phyloP scores from a whole-genome alignment of 805 yeast genomes.

The Candida germanica region DNA sequence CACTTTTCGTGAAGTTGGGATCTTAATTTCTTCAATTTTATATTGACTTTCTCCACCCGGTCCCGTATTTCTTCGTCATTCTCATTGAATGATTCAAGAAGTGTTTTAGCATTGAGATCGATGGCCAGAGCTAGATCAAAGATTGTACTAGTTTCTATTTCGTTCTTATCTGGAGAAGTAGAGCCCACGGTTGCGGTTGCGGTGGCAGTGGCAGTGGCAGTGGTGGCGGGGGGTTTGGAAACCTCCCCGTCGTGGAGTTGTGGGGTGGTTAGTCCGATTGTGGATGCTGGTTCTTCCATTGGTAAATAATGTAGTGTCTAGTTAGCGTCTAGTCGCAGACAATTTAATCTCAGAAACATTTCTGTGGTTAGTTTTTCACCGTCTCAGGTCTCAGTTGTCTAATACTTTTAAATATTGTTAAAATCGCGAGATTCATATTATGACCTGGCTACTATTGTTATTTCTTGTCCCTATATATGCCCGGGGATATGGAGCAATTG shows the following conservation, averaged over 20 bases:
- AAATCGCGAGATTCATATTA: too few species aligned
- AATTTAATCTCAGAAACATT: too few species aligned
- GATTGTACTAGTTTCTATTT: slow-evolving; percentile 16
- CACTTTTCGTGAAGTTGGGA: slow-evolving; percentile 6
- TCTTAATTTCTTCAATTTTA: slow-evolving; percentile 5
- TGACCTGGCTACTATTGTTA: too few species aligned
- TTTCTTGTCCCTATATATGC: too few species aligned
- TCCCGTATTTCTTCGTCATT: slow-evolving; percentile 27
- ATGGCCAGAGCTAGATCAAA: slow-evolving; percentile 35
- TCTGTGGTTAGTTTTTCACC: too few species aligned
- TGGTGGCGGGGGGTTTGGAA: too few species aligned
- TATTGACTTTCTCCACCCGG: slow-evolving; percentile 23
- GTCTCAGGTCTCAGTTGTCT: too few species aligned
- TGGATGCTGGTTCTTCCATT: too few species aligned
- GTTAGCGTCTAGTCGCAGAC: too few species aligned
- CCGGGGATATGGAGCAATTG: background rate
- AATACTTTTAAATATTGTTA: too few species aligned
- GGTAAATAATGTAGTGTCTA: too few species aligned
- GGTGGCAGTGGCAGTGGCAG: too few species aligned
- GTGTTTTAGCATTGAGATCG: slow-evolving; percentile 22
- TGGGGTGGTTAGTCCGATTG: slow-evolving; percentile 32
- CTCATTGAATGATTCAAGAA: slow-evolving; percentile 20
- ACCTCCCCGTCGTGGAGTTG: slow-evolving; percentile 28
- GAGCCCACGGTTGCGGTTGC: background rate
- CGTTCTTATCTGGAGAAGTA: background rate